Conservation (phyloP, 2,329 filamentous ascomycete genomes). For the Aspergillus jensenii region DNA sequence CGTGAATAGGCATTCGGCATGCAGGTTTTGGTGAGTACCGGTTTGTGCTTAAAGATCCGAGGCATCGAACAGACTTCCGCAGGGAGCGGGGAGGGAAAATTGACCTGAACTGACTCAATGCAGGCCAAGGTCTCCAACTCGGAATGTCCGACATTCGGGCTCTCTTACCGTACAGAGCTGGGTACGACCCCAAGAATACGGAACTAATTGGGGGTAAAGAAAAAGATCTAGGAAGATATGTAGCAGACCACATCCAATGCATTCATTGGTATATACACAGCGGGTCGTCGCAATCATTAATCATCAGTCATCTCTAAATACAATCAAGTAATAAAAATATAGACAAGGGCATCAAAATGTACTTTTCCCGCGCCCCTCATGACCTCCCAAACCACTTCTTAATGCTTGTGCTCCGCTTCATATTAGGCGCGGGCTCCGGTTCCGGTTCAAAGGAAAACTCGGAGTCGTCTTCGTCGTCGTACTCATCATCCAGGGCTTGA, state of each 20-base stretch:
- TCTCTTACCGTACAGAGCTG: no score
- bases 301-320: constrained; percentile 10
- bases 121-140: no score
- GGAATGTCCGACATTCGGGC: no score
- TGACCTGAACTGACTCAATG: no score
- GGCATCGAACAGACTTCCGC: no score
- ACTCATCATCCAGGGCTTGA: neutral
- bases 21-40: no score
- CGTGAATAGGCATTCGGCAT: neutral
- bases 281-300: constrained; percentile 2
- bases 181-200: no score
- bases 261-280: constrained; percentile 7
- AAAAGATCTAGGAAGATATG: neutral
- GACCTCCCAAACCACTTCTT: constrained; percentile 33
- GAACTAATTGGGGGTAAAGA: neutral
- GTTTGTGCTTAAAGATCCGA: no score
- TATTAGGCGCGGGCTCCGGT: constrained; percentile 9
- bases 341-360: constrained; percentile 4
- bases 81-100: no score
- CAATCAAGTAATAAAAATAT: constrained; percentile 4
- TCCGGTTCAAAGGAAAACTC: constrained; percentile 15
- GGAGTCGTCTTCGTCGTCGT: constrained; percentile 10
- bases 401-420: constrained; percentile 18
- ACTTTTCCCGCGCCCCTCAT: constrained; percentile 18
- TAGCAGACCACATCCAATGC: neutral